These are phyloP conservation scores for Lathyrus oleraceus DNA, from an alignment of 306 rosid genomes.

Conservation along the genomic window DNA sequence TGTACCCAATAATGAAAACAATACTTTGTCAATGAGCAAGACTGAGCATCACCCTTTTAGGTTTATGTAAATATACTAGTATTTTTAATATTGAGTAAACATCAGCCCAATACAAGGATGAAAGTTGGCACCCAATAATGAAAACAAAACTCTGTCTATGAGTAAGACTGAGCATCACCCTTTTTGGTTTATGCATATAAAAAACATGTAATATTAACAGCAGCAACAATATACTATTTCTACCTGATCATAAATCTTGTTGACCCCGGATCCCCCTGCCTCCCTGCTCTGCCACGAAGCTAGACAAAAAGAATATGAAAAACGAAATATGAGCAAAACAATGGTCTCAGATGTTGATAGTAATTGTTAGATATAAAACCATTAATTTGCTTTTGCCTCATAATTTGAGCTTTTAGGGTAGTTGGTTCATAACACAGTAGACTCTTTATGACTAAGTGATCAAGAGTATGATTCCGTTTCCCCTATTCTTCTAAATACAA, in stretches of 20 bases:
- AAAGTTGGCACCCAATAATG: background rate
- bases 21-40: background rate
- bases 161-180: background rate
- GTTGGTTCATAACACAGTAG: background rate
- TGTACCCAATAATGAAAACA: background rate
- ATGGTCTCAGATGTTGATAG: background rate
- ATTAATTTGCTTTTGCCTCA: background rate
- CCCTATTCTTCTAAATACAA: background rate
- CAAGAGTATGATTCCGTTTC: background rate
- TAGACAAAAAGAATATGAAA: constrained; percentile 41
- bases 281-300: constrained; percentile 99
- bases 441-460: background rate
- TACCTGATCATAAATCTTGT: constrained; percentile 99
- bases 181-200: background rate
- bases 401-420: background rate
- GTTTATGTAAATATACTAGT: constrained; percentile 30
- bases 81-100: constrained; percentile 22
- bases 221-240: constrained; percentile 39
- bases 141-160: background rate
- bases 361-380: constrained; percentile 9
- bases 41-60: background rate
- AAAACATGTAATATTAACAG: background rate
- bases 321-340: constrained; percentile 28
- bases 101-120: background rate
- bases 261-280: constrained; percentile 99